Evolutionary conservation across 2,329 filamentous ascomycete species (phyloP), one percentile per base, ranked within the genome.

Genomic region (Talaromyces sp.): DNA sequence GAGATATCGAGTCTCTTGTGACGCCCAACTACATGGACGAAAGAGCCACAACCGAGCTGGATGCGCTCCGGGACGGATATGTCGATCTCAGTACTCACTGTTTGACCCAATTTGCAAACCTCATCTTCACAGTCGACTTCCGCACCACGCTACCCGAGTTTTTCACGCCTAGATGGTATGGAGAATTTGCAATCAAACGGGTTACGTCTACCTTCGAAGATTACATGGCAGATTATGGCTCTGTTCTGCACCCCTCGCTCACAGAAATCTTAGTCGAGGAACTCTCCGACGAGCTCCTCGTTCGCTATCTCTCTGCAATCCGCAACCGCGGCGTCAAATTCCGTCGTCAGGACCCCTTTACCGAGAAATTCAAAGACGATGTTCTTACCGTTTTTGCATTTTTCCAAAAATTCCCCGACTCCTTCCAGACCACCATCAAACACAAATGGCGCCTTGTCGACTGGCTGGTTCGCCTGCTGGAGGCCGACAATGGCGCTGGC

Each of bases 191-290:
- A 61, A 94, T 99, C 87, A 92, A 92, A 70, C 91, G 94, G 69
- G 96, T 99, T 81, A 89, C 92, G 54, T 91, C 89, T 30, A 99
- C 95, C 0, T 94, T 99, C 72, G 91, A 96, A 68, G 95, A 98
- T 77, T 99, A 99, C 78, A 85, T 98, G 68, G 79, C 84, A 70
- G 94, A 99, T 78, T 97, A 97, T 80, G 85, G 87, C 63, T 82
- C 86, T 58, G 89, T 96, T 23, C 84, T 97, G 33, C 92, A 97
- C 78, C 89, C 91, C 67, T 92, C 90, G 3, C 85, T 98, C 6
- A 87, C 90, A 61, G 94, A 97, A 73, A 92, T 98, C 69, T 89
- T 99, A 67, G 87, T 96, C 71, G 93, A 97, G 76, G 94, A 96
- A 74, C 87, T 99, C 59, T 89, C 92, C 64, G 92, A 98, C 77